Base-by-base conservation (phyloP, 2,329 filamentous ascomycete genomes). In the Colletotrichum horii region DNA sequence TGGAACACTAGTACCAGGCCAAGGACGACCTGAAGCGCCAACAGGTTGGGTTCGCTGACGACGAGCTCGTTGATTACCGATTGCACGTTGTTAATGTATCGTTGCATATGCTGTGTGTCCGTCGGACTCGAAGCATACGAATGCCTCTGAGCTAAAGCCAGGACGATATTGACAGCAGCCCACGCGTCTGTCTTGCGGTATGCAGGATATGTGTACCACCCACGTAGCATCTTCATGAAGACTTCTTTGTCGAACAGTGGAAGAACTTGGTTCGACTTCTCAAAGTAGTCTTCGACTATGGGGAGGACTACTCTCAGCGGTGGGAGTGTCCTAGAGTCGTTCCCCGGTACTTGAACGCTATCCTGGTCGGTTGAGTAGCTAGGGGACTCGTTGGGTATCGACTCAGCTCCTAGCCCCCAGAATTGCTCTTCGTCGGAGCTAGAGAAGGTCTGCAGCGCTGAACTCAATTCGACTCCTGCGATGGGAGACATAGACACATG, bases 11-110 rank as follows among this genome's bases (percentile, higher is more conserved):
- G 72, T 4, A 81, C 79, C 34, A 83, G 71, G 11, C 79, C 82
- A 0, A 83, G 69, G 8, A 83, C 71, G 4, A 78, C 79, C n/a
- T 83, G 81, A 48, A 82, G 61, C 8, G 79, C 82, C 8, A 83
- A 76, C 0, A 79, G 79, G 14, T 80, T 80, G 60, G 82, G 78
- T 8, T 83, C 79, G 24, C 79, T 75, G 4, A 77, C 77, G 19
- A 81, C 78, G 8, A 83, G 64, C n/a, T 80, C 79, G n/a, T 81
- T 77, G 3, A 83, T 77, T 26, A 79, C 79, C 11, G 70, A 79
- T 55, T 81, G 81, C 1, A 80, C 81, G 28, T 80, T 82, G 8
- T 79, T 76, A 28, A 82, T 75, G 32, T 68, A 72, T 2, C 26
- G n/a, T 32, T 68, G 73, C 73, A 75, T 75, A 1, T 71, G 61